Evolutionary conservation across 352 stramenopile genomes (phyloP).

Genomic region (Plasmopara muralis): DNA sequence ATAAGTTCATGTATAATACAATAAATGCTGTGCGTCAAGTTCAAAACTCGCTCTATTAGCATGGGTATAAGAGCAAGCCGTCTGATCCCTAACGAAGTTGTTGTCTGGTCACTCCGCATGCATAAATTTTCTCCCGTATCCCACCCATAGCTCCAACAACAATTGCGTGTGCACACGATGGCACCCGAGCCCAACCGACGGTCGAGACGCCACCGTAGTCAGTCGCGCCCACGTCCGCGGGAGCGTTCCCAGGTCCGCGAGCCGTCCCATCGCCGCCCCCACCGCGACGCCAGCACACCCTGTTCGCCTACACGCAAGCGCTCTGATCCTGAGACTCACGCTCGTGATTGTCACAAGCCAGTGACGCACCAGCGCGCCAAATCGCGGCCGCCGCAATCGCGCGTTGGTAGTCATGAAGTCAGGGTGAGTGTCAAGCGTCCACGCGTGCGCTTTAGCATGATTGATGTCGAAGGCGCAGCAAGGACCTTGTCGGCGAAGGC

Average conservation of each 20-base stretch:
- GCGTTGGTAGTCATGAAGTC: constrained; percentile 8
- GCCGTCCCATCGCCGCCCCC: constrained; percentile 11
- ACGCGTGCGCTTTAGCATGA: constrained; percentile 48
- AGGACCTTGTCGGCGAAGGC: constrained; percentile 35
- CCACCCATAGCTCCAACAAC: constrained; percentile 7
- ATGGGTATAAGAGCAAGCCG: neutral
- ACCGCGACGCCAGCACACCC: constrained; percentile 6
- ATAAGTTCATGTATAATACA: too few relatives aligned
- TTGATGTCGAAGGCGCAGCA: constrained; percentile 39
- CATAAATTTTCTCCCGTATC: constrained; percentile 12
- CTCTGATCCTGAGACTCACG: constrained; percentile 14
- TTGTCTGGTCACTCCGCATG: constrained; percentile 1
- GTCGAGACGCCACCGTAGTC: constrained; percentile 17
- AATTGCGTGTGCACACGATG: constrained; percentile 11
- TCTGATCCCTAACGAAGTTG: neutral
- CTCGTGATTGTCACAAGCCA: constrained; percentile 12
- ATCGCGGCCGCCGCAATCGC: constrained; percentile 16
- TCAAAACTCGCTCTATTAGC: constrained; percentile 15
- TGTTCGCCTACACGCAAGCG: constrained; percentile 20
- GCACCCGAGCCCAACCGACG: constrained; percentile 22
- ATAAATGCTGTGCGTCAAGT: neutral
- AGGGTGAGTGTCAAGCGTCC: constrained; percentile 31
- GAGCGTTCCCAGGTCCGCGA: constrained; percentile 12
- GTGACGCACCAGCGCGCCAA: constrained; percentile 14
- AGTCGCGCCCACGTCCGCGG: constrained; percentile 13